These are phyloP conservation scores for Verticillium nonalfalfae DNA, from an alignment of 2,329 filamentous ascomycete genomes.

Conservation along the genomic window DNA sequence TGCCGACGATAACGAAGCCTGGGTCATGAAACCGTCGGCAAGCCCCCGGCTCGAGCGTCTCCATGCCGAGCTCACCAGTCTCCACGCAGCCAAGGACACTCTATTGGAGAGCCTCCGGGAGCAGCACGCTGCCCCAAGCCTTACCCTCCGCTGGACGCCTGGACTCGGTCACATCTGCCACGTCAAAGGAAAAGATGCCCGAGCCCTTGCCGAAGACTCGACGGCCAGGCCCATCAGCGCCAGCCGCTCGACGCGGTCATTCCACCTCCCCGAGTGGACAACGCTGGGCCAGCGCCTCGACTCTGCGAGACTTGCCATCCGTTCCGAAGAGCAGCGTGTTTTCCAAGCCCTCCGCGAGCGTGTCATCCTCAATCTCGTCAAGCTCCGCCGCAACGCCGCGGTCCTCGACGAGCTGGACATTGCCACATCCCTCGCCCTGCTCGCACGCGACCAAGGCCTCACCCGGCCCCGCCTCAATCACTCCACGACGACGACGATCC, in stretches of 20 bases:
- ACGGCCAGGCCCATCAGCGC: slow-evolving; percentile 58
- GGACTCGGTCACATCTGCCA: slow-evolving; percentile 87
- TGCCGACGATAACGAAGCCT: slow-evolving; percentile 51
- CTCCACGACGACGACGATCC: slow-evolving; percentile 62
- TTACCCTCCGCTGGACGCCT: slow-evolving; percentile 81
- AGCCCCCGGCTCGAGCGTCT: slow-evolving; percentile 59
- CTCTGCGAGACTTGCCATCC: slow-evolving; percentile 69
- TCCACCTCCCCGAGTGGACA: slow-evolving; percentile 81
- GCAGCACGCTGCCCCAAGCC: slow-evolving; percentile 53
- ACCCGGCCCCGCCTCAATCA: slow-evolving; percentile 67
- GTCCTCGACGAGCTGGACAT: slow-evolving; percentile 93
- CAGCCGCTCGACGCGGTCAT: slow-evolving; percentile 77
- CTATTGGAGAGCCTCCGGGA: slow-evolving; percentile 58
- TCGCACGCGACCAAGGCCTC: slow-evolving; percentile 70
- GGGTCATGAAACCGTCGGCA: slow-evolving; percentile 63
- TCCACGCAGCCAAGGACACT: slow-evolving; percentile 52
- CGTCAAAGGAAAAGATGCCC: slow-evolving; percentile 72
- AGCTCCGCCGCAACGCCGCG: slow-evolving; percentile 80
- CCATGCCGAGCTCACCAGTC: slow-evolving; percentile 57
- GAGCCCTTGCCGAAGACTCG: slow-evolving; percentile 22
- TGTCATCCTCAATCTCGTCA: slow-evolving; percentile 77
- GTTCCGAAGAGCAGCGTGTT: slow-evolving; percentile 76
- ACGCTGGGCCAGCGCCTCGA: slow-evolving; percentile 73
- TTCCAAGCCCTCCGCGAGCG: slow-evolving; percentile 67
- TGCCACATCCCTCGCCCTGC: slow-evolving; percentile 72